phyloP scores from a whole-genome alignment of 2,329 filamentous ascomycete species.

The Monosporascus sp. region DNA sequence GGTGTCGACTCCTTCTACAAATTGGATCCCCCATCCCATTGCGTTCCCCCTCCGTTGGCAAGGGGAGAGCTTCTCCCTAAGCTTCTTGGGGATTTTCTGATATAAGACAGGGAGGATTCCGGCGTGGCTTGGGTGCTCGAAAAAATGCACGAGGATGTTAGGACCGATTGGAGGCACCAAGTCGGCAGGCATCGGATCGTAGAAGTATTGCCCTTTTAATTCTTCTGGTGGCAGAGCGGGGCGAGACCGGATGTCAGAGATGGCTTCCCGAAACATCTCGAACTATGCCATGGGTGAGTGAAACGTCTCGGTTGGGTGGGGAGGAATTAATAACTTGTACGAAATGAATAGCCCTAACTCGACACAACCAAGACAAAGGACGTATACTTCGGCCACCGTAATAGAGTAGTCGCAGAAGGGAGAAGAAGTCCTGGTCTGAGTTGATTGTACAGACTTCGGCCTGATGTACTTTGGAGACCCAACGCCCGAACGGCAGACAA shows the following conservation, averaged over 20 bases:
- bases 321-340: slow-evolving; percentile 12
- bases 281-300: no score
- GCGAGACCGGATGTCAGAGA: slow-evolving; percentile 8
- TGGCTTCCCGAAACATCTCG: slow-evolving; percentile 10
- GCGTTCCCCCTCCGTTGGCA: slow-evolving; percentile 17
- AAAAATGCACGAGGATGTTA: slow-evolving; percentile 21
- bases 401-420: slow-evolving; percentile 7
- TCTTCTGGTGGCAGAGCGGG: slow-evolving; percentile 9
- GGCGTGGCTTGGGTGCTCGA: slow-evolving; percentile 23
- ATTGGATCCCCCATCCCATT: slow-evolving; percentile 23
- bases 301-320: no score
- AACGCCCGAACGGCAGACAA: slow-evolving; percentile 12
- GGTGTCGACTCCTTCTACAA: slow-evolving; percentile 20
- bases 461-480: slow-evolving; percentile 9
- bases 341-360: slow-evolving; percentile 7
- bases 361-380: slow-evolving; percentile 3
- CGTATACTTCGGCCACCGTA: neutral
- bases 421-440: slow-evolving; percentile 19
- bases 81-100: slow-evolving; percentile 20
- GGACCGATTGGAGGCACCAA: slow-evolving; percentile 20
- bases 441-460: slow-evolving; percentile 14
- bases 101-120: slow-evolving; percentile 15
- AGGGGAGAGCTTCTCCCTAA: slow-evolving; percentile 16
- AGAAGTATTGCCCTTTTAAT: slow-evolving; percentile 12
- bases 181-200: slow-evolving; percentile 20